Evolutionary conservation across 495 filamentous ascomycete genomes (phyloP), one percentile per base, ranked within the genome.

Genomic region (Penicillium lagena): DNA sequence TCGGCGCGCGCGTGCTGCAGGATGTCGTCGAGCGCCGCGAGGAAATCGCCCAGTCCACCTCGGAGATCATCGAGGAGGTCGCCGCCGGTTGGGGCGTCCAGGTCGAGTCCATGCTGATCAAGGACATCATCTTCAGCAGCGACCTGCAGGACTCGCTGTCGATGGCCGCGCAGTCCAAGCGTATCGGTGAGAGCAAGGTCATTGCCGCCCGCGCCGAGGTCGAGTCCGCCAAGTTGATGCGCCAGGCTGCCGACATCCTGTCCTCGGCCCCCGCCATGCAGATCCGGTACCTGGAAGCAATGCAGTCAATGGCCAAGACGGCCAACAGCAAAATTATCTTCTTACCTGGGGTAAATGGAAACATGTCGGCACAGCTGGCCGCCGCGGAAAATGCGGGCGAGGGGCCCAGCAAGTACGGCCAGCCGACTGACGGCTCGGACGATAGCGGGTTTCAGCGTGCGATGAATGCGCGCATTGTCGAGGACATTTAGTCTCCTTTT

Each of bases 21-120:
- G 93, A 99, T 60, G 93, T 99, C 33, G 96, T 99, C 55, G 93
- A 99, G 75, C 93, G 93, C 45, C 89, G 93, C 53, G 93, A 99
- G 65, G 93, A 99, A 66, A 86, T 99, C 45, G 93, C 93, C 1
- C 81, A 86, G 64, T 88, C 82, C 39, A 99, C 96, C 48, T 82
- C 89, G 29, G 93, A 96, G 71, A 97, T 99, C 55, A 96, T 99
- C 60, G 93, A 96, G 63, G 90, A 95, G 50, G 91, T 95, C 7
- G 93, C 93, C 12, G 68, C 78, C 27, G 90, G 88, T 47, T 99
- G 93, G 93, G 93, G 93, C 66, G 90, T 95, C 13, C 79, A 87
- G 59, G 93, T 99, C 46, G 94, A 97, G 76, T 87, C 82, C 56
- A 99, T 99, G 94, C 80, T 99, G 45, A 89, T 99, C 78, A 99